Evolutionary conservation across 208 protist species (phyloP).

Genomic region (Porcisia deanei): DNA sequence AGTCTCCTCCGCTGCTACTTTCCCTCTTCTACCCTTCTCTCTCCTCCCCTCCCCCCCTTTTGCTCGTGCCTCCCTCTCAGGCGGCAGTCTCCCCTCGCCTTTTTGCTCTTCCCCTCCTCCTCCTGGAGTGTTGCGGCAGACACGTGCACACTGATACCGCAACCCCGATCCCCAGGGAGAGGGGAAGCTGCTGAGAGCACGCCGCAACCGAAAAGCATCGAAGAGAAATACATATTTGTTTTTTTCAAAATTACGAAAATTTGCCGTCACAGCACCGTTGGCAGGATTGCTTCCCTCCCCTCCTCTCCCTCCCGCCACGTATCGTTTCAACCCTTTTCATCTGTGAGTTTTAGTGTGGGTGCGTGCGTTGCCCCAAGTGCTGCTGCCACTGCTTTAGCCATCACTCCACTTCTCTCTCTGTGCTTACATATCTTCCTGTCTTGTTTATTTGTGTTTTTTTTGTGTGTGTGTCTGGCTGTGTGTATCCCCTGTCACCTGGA

Average conservation of each 20-base stretch:
- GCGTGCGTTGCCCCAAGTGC: not conserved
- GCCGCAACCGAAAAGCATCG: too few species aligned
- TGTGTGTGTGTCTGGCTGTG: not conserved
- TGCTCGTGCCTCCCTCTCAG: not conserved
- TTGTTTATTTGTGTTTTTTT: not conserved
- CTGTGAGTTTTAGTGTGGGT: not conserved
- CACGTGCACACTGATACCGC: too few species aligned
- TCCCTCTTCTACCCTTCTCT: slow-evolving; percentile 7
- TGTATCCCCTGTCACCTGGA: not conserved
- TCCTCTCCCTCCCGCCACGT: not conserved
- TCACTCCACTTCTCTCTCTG: not conserved
- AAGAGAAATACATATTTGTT: too few species aligned
- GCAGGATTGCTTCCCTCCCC: not conserved
- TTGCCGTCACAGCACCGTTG: too few species aligned
- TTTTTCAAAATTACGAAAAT: too few species aligned
- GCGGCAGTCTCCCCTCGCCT: not conserved
- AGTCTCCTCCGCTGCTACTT: not conserved
- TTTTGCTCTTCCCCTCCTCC: not conserved
- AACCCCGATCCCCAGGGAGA: too few species aligned
- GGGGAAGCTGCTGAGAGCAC: too few species aligned
- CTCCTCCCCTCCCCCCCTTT: not conserved
- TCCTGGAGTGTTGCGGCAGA: too few species aligned
- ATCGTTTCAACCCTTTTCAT: too few species aligned
- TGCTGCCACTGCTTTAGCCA: too few species aligned
- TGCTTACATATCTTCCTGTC: not conserved